These are phyloP conservation scores for Croton setiger DNA, from an alignment of 441 rosid genomes.

Conservation along the genomic window DNA sequence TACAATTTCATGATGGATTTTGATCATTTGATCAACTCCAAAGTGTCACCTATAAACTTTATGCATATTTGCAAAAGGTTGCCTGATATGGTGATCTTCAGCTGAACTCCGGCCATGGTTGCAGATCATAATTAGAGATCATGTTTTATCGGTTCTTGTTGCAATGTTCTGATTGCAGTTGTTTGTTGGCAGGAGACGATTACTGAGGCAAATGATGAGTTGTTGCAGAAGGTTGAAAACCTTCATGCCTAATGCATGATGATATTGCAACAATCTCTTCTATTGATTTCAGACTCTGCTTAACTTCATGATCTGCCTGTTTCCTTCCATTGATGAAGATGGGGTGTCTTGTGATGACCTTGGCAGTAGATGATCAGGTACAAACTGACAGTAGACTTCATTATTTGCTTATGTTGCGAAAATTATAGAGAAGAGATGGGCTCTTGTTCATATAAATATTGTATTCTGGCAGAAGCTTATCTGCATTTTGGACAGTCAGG, in stretches of 20 bases:
- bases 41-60: not conserved
- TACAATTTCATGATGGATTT: not conserved
- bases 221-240: constrained; percentile 53
- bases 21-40: not conserved
- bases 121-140: not conserved
- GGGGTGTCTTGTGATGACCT: constrained; percentile 13
- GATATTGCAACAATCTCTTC: not conserved
- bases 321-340: constrained; percentile 9
- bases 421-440: constrained; percentile 7
- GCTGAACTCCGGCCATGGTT: not conserved
- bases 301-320: not conserved
- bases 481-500: constrained; percentile 6
- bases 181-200: constrained; percentile 40
- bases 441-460: constrained; percentile 5
- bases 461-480: not conserved
- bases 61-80: too few relatives aligned
- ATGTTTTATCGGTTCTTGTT: not conserved
- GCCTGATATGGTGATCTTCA: not conserved
- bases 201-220: constrained; percentile 47
- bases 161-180: constrained; percentile 8
- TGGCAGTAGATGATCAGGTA: constrained; percentile 17
- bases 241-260: constrained; percentile 36
- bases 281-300: constrained; percentile 13
- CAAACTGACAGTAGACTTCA: constrained; percentile 24
- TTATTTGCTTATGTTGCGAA: not conserved